Conservation (phyloP, 1,284 basidiomycete species). For the Tylopilus sp. region DNA sequence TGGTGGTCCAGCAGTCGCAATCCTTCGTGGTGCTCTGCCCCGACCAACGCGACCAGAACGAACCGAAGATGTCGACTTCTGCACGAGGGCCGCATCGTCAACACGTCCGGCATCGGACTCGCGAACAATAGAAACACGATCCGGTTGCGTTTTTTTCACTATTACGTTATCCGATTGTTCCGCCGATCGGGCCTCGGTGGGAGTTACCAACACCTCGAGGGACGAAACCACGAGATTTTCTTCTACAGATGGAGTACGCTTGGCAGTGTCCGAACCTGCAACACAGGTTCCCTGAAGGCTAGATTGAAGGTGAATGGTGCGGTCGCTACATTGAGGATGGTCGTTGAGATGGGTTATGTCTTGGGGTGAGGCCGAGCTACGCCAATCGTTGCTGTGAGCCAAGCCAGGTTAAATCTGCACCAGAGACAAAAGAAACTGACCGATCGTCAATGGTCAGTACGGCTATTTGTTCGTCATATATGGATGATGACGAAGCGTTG, state of each 20-base stretch:
- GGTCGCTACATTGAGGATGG: neutral
- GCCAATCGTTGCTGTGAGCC: neutral
- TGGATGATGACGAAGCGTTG: neutral
- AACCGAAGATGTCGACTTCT: neutral
- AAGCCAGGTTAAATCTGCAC: slow-evolving; percentile 2
- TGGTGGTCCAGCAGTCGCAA: neutral
- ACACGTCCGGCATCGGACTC: no score
- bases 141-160: neutral
- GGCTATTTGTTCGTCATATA: neutral
- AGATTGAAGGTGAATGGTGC: neutral
- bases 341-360: neutral
- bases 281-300: neutral
- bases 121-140: neutral
- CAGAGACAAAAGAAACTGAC: slow-evolving; percentile 4
- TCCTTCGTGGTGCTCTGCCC: neutral
- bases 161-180: neutral
- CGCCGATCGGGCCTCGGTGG: neutral
- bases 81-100: neutral
- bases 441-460: neutral
- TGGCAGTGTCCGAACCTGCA: neutral
- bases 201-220: neutral
- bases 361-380: neutral
- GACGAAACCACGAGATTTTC: neutral
- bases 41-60: neutral
- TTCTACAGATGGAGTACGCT: neutral